Base-by-base conservation (phyloP, 2,329 filamentous ascomycete genomes). In the Tricladium varicosporioides region DNA sequence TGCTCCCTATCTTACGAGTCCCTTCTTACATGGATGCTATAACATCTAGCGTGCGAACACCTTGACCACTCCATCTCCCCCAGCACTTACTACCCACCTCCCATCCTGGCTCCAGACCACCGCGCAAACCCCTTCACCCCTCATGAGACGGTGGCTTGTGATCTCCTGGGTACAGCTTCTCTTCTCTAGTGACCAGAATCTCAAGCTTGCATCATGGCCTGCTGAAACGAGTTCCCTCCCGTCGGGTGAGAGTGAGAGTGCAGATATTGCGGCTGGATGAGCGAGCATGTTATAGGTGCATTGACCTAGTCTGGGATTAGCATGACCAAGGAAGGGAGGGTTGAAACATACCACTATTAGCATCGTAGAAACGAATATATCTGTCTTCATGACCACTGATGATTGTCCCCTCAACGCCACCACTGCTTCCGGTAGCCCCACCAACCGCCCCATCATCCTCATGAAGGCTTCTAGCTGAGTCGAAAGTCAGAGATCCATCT, bases 211-310 rank as follows among this genome's bases (percentile, higher is more conserved):
- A 71, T 99, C 94, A 72, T 99, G 94, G 18, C 94, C 94, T 1
- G 92, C 94, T 47, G 92, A 97, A 49, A 99, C 93, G 10, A 97
- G 87, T 77, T 99, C 94, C 57, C 88, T 87, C 47, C 93, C 92
- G 69, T 97, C 93, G 13, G 93, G 94, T 65, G 91, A 96, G 16
- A 99, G 83, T 0, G 91, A 95, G 5, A 99, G 81, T 22, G 90
- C 88, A 1, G 94, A 95, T 64, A 99, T 97, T 56, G 94, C 88
- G 2, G 92, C 89, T 0, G 94, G 92, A 67, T 99, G 94, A 5
- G 94, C 94, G 58, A 97, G 85, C 94, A 99, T 99, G 69, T 89
- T 95, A 75, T 99, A 99, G 62, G 94, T 97, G 76, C 92, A 97
- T 91, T 99, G 94, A 56, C 94, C 94, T 97, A 43, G 5, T 2